Evolutionary conservation across 2,329 filamentous ascomycete genomes (phyloP), one percentile per base, ranked within the genome.

Genomic region (Trichoderma pleuroti): DNA sequence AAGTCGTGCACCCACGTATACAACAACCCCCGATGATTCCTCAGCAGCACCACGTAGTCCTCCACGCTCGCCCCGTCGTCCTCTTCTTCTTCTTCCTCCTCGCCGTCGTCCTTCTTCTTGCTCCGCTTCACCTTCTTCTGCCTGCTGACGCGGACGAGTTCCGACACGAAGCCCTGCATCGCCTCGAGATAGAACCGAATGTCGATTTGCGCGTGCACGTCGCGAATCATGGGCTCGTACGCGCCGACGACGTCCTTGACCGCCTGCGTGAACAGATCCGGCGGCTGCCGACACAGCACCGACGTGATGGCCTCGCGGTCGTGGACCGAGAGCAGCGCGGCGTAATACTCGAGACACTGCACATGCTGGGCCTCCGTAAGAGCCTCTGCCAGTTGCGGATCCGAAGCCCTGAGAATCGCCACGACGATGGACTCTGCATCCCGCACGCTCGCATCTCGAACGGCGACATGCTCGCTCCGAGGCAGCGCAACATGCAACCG

Each of bases 1-100:
- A 93, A 83, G 68, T 91, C 88, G 74, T 94, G 91, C 4, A 94
- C 77, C 83, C 92, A 94, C 65, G 86, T 88, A 80, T 93, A 93
- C 59, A 88, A 81, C 3, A 89, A 84, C 1, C 83, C 82, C 46
- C 88, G 86, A 75, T 94, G 91, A 68, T 87, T 87, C 73, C 86
- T 86, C 16, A 94, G 80, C 1, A 95, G 80, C 16, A 85, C 80
- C 10, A 93, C 89, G 73, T 90, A 95, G 75, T 94, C 92, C 73
- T 92, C 88, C 0, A 94, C 90, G 0, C 86, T 89, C 0, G 91
- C 88, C 56, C 56, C 56, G 81, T 75, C n/a, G 65, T 74, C 65
- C 28, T 72, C 69, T 56, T 76, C 74, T 56, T 79, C 75, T 83
- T 65, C 34, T 2, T 49, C 63, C 42, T 72, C 70, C n/a, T 72